Conservation (phyloP, 1,139 yeast species). For the Yamadazyma conglobata region DNA sequence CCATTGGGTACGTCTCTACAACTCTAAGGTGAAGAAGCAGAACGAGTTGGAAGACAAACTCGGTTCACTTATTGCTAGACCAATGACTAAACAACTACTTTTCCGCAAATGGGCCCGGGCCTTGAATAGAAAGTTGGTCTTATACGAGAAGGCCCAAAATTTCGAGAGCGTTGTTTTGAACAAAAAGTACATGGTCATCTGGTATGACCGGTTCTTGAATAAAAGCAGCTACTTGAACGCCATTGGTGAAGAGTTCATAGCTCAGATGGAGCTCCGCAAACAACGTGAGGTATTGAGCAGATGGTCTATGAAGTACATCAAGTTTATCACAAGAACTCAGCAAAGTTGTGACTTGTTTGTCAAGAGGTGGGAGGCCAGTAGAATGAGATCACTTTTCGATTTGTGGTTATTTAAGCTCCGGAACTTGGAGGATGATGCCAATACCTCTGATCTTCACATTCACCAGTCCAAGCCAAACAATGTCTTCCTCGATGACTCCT, state of each 20-base stretch:
- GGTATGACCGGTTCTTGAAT: constrained; percentile 32
- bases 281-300: constrained; percentile 26
- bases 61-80: constrained; percentile 12
- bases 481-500: constrained; percentile 13
- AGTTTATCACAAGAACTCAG: constrained; percentile 29
- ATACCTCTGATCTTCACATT: constrained; percentile 13
- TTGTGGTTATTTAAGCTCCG: constrained; percentile 31
- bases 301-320: constrained; percentile 41
- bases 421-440: constrained; percentile 8
- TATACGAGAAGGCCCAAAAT: constrained; percentile 14
- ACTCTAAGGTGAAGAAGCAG: constrained; percentile 12
- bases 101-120: constrained; percentile 14
- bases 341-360: constrained; percentile 36
- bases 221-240: constrained; percentile 24
- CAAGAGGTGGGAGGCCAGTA: constrained; percentile 30
- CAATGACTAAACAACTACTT: constrained; percentile 8
- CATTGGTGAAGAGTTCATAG: constrained; percentile 27
- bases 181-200: constrained; percentile 29
- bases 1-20: constrained; percentile 23
- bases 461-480: not conserved
- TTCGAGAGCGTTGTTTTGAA: constrained; percentile 23
- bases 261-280: constrained; percentile 25
- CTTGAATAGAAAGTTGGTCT: constrained; percentile 5
- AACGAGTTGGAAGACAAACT: constrained; percentile 15
- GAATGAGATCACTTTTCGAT: constrained; percentile 31